Percentiles rank a stretch among this genome's conserved stretches.
Conservation (phyloP, 2,329 filamentous ascomycete genomes). For the Huntiella moniliformis region DNA sequence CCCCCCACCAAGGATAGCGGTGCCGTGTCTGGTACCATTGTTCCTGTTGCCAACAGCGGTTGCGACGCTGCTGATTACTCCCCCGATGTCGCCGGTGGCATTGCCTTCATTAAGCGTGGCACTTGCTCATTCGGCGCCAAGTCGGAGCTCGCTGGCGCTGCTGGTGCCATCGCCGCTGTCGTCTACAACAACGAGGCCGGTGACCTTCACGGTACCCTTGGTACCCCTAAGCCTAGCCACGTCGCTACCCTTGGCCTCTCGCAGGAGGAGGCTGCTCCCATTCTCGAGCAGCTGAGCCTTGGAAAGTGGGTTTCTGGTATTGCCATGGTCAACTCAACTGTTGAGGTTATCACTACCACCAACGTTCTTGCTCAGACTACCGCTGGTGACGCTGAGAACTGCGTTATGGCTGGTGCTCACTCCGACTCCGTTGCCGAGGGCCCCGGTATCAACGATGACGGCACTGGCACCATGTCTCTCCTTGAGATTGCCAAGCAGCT, state of each 20-base stretch:
- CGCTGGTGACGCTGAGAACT: conserved; percentile 40
- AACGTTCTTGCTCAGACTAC: conserved; percentile 47
- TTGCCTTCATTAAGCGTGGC: conserved; percentile 54
- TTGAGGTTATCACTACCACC: conserved; percentile 32
- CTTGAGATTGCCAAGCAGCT: conserved; percentile 45
- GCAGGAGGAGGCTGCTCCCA: conserved; percentile 35
- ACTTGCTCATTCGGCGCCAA: conserved; percentile 55
- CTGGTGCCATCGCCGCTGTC: conserved; percentile 51
- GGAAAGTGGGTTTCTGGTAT: conserved; percentile 33
- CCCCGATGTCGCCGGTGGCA: conserved; percentile 34
- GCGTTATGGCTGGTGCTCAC: conserved; percentile 47
- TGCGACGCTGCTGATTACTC: conserved; percentile 48
- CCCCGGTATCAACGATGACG: conserved; percentile 63
- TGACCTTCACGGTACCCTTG: conserved; percentile 48
- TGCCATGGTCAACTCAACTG: conserved; percentile 40
- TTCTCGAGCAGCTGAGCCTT: conserved; percentile 33
- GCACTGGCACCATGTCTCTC: conserved; percentile 43
- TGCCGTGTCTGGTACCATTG: conserved; percentile 38
- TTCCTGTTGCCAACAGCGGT: conserved; percentile 43
- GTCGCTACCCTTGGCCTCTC: conserved; percentile 51
- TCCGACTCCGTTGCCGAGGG: conserved; percentile 43
- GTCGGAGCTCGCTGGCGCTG: conserved; percentile 45
- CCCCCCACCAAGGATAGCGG: conserved; percentile 43
- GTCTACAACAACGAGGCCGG: conserved; percentile 57
- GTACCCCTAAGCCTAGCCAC: conserved; percentile 37